phyloP scores from a whole-genome alignment of 106 monocot species.

The Gastrodia elata region DNA sequence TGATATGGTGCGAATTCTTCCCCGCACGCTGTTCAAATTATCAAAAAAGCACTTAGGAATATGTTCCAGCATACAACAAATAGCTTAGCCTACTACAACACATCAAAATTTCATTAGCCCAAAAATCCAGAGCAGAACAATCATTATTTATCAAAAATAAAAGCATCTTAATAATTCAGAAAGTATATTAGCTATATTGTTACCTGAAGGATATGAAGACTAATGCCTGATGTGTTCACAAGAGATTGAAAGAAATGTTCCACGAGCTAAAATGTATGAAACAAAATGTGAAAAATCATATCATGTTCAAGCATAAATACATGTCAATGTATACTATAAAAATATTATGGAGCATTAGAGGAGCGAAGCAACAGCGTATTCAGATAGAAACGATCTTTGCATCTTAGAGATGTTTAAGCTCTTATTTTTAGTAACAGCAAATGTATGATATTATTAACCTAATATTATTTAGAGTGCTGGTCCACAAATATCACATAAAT shows the following conservation, averaged over 20 bases:
- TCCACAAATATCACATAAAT: too few relatives aligned
- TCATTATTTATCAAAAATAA: not conserved
- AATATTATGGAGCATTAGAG: too few relatives aligned
- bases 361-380: too few relatives aligned
- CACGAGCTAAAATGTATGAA: conserved; percentile 50
- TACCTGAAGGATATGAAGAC: conserved; percentile 90
- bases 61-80: not conserved
- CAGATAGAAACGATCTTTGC: too few relatives aligned
- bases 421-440: too few relatives aligned
- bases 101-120: not conserved
- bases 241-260: conserved; percentile 97
- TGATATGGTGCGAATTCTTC: conserved; percentile 86
- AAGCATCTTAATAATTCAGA: not conserved
- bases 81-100: not conserved
- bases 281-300: not conserved
- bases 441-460: too few relatives aligned
- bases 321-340: too few relatives aligned
- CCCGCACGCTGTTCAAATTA: conserved; percentile 55
- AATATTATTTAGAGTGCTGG: too few relatives aligned
- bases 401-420: too few relatives aligned
- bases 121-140: not conserved
- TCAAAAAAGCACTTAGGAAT: not conserved
- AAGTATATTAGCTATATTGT: not conserved
- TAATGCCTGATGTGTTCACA: conserved; percentile 95
- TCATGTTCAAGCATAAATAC: too few relatives aligned